phyloP scores from a whole-genome alignment of 257 asterid species.

The Paraleonurus japonicus region DNA sequence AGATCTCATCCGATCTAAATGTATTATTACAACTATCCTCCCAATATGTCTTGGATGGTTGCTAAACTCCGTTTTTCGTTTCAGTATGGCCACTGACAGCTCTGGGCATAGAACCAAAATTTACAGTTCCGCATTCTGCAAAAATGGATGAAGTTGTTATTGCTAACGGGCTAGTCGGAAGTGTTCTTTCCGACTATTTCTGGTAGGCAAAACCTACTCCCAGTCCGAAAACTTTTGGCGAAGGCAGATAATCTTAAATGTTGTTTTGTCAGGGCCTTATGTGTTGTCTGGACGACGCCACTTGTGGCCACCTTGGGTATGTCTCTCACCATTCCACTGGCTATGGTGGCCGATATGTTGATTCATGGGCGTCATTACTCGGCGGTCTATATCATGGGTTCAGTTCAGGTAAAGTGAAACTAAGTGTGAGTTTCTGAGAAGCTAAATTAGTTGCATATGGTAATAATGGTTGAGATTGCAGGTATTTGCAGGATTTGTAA shows the following conservation, averaged over 20 bases:
- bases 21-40: background rate
- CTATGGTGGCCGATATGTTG: constrained; percentile 96
- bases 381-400: constrained; percentile 82
- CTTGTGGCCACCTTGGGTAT: constrained; percentile 95
- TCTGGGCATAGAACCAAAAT: constrained; percentile 91
- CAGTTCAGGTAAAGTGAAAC: constrained; percentile 60
- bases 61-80: constrained; percentile 22
- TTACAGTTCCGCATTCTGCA: constrained; percentile 83
- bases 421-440: too few relatives aligned
- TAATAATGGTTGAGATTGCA: constrained; percentile 33
- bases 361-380: constrained; percentile 97
- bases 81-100: constrained; percentile 99
- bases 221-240: background rate
- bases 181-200: constrained; percentile 93
- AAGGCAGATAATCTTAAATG: background rate
- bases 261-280: constrained; percentile 65
- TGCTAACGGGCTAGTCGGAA: constrained; percentile 89
- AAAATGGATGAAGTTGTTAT: constrained; percentile 90
- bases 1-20: too few relatives aligned
- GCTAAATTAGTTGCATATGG: background rate
- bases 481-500: constrained; percentile 88
- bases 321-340: constrained; percentile 98
- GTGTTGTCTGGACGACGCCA: constrained; percentile 99
- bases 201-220: constrained; percentile 51
- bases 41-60: background rate